Conservation (phyloP, 2,329 filamentous ascomycete genomes). For the Hortaea werneckii region DNA sequence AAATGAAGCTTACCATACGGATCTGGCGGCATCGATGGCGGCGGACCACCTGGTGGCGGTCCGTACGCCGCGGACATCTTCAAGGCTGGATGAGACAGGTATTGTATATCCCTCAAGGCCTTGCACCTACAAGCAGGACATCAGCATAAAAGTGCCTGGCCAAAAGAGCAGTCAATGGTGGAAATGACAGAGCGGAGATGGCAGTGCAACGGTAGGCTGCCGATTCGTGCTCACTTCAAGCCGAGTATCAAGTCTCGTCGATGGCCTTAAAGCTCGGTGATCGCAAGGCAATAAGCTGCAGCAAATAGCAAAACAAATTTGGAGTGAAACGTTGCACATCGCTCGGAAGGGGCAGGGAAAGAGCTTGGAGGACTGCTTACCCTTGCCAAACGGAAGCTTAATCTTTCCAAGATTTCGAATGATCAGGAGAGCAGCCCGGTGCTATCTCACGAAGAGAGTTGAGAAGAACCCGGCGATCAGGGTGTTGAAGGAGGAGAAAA, state of each 20-base stretch:
- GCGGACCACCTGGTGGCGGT: not conserved
- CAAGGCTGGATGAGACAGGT: not conserved
- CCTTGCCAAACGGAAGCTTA: too few species aligned
- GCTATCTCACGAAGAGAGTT: too few species aligned
- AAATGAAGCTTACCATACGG: slow-evolving; percentile 3
- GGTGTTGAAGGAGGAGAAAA: too few species aligned
- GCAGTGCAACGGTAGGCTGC: not conserved
- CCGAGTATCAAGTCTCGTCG: not conserved
- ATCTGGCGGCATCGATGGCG: slow-evolving; percentile 2
- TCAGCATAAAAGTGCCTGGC: not conserved
- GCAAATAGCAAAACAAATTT: too few species aligned
- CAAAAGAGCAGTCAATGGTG: not conserved
- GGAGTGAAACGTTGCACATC: too few species aligned
- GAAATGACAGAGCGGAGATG: not conserved
- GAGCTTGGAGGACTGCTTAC: too few species aligned
- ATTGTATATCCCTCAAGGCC: not conserved
- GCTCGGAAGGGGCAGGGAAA: too few species aligned
- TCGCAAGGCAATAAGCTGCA: too few species aligned
- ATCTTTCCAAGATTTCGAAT: too few species aligned
- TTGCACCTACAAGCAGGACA: not conserved
- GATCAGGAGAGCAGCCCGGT: too few species aligned
- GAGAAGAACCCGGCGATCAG: too few species aligned
- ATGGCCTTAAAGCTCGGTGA: too few species aligned
- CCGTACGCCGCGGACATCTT: not conserved
- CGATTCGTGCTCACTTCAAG: not conserved